These are phyloP conservation scores for Fonsecaea pugnacius DNA, from an alignment of 2,329 filamentous ascomycete species.

Conservation along the genomic window DNA sequence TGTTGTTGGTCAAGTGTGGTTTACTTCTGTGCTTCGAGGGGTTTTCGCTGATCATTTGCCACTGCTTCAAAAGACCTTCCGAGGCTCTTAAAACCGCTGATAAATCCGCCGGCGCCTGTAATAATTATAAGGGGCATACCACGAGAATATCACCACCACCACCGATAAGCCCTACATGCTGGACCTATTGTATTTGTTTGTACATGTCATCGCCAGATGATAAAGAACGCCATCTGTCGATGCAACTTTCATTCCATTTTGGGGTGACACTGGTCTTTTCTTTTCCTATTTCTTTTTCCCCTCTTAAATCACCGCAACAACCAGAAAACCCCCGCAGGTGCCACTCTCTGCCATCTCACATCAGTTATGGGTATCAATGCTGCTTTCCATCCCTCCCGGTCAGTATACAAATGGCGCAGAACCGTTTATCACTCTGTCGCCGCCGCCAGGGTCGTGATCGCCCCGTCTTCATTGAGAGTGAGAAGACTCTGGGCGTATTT, in stretches of 20 bases:
- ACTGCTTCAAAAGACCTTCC: neutral
- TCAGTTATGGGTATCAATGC: conserved; percentile 26
- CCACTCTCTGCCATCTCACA: neutral
- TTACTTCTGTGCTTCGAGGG: neutral
- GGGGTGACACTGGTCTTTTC: neutral
- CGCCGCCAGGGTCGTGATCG: conserved; percentile 57
- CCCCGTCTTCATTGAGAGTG: conserved; percentile 73
- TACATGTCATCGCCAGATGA: neutral
- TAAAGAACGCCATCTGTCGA: neutral
- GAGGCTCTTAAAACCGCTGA: neutral
- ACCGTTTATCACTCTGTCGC: conserved; percentile 8
- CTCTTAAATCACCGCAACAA: neutral
- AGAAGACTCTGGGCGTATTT: conserved; percentile 73
- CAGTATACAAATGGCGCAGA: conserved; percentile 7
- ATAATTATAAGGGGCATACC: too few species aligned
- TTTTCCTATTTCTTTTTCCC: neutral
- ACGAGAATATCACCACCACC: too few species aligned
- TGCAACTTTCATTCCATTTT: neutral
- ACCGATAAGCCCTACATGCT: neutral
- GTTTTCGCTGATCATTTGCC: neutral
- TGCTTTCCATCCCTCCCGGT: conserved; percentile 10
- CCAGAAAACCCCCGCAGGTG: neutral
- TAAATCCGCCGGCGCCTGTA: neutral
- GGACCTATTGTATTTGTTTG: neutral
- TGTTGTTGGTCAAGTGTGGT: neutral